These are phyloP conservation scores for Talaromyces piceae DNA, from an alignment of 2,329 filamentous ascomycete genomes.

Conservation along the genomic window DNA sequence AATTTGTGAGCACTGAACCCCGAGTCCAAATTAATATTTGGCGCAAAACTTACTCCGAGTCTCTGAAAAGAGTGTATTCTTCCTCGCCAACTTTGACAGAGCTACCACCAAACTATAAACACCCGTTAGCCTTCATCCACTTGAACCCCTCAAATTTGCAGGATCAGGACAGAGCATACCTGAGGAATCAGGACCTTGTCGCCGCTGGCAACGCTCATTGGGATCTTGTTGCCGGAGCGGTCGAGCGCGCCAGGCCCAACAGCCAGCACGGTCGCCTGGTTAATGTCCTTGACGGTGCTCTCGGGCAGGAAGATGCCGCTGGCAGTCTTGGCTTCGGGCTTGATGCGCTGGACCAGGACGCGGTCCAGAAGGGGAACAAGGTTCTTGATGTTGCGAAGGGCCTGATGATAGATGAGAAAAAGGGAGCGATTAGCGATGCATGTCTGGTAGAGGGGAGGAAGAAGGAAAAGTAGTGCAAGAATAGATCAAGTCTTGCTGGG, in stretches of 20 bases:
- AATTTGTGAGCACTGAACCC: conserved; percentile 16
- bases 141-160: background rate
- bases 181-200: conserved; percentile 95
- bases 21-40: too few relatives aligned
- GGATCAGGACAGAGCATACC: conserved; percentile 49
- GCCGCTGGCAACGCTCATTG: conserved; percentile 72
- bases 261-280: conserved; percentile 92
- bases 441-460: background rate
- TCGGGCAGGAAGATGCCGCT: conserved; percentile 97
- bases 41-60: conserved; percentile 98
- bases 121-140: conserved; percentile 10
- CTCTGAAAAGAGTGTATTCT: conserved; percentile 91
- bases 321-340: conserved; percentile 93
- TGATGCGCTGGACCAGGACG: conserved; percentile 94
- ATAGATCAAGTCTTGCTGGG: background rate
- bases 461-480: too few relatives aligned
- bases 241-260: conserved; percentile 84
- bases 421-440: background rate
- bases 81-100: conserved; percentile 97
- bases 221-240: conserved; percentile 80
- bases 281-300: conserved; percentile 93
- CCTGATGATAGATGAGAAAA: conserved; percentile 19
- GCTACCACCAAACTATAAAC: conserved; percentile 75
- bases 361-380: conserved; percentile 96
- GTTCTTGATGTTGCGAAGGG: conserved; percentile 90